A percentile compares a stretch with the other conserved stretches of the same genome.
phyloP scores from a whole-genome alignment of 179 eudicot species.

The Spergularia azorica region DNA sequence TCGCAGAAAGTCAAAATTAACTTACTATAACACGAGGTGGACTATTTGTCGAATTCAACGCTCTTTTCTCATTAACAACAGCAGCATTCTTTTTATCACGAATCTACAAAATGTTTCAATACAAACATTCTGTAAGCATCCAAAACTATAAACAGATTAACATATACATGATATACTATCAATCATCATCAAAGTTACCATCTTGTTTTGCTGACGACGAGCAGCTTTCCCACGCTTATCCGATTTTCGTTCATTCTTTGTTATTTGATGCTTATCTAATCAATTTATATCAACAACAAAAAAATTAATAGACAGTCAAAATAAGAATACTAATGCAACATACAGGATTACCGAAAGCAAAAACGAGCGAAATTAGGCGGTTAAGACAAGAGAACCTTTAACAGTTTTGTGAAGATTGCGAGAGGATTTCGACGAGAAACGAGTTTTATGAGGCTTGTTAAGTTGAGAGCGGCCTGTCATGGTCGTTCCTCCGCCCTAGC shows the following conservation, averaged over 20 bases:
- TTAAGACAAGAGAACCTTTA: conserved; percentile 47
- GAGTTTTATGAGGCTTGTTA: conserved; percentile 82
- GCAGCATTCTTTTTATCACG: conserved; percentile 79
- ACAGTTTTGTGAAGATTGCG: conserved; percentile 73
- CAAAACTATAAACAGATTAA: background rate
- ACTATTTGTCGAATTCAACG: conserved; percentile 57
- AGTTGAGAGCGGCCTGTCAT: conserved; percentile 80
- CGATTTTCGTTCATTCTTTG: conserved; percentile 55
- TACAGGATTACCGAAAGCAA: background rate
- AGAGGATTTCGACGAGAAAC: conserved; percentile 88
- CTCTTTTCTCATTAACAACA: conserved; percentile 70
- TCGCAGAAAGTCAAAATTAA: background rate
- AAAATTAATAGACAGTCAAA: background rate
- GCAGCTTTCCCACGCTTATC: conserved; percentile 75
- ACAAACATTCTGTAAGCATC: background rate
- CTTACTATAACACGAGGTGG: conserved; percentile 94
- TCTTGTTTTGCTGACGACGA: conserved; percentile 74
- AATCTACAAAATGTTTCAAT: conserved; percentile 36
- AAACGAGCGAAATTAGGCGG: background rate
- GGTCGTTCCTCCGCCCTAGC: conserved; percentile 8
- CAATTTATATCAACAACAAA: background rate
- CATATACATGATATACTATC: background rate
- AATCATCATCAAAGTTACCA: conserved; percentile 41
- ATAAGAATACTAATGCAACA: background rate
- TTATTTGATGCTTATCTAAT: conserved; percentile 61